Base-by-base conservation (phyloP, 257 asterid genomes). In the Nicotiana noctiflora region DNA sequence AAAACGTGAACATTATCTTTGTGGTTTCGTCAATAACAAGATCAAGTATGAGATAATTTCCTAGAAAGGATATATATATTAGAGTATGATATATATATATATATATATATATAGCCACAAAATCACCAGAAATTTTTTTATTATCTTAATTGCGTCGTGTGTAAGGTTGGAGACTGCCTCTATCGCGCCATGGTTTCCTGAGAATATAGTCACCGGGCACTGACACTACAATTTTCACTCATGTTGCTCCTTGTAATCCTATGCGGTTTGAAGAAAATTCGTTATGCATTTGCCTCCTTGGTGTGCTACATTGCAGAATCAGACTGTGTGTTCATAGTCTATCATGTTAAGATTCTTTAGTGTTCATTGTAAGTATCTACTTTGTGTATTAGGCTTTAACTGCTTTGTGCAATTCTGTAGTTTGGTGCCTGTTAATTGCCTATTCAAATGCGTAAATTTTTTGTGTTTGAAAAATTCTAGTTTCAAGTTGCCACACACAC, bases 111-210 rank as follows among this genome's bases (percentile, higher is more conserved):
- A 25, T 1, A 25, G 27, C 1, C 27, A 25, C 27, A 25, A 0
- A 25, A 25, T 25, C 27, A 25, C n/a, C n/a, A n/a, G n/a, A n/a
- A n/a, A n/a, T n/a, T n/a, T n/a, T n/a, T n/a, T n/a, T n/a, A n/a
- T n/a, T n/a, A n/a, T n/a, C n/a, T n/a, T n/a, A n/a, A n/a, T n/a
- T n/a, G n/a, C n/a, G n/a, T n/a, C n/a, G n/a, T n/a, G n/a, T n/a
- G n/a, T n/a, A n/a, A n/a, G n/a, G n/a, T n/a, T 23, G 82, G 51
- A 61, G 78, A 46, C 55, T 40, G n/a, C n/a, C 81, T 65, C 82
- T 21, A 52, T 78, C 80, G 60, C n/a, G 65, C 82, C 85, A 83
- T 76, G 68, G 84, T 82, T 34, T 34, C 81, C 57, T 17, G 76
- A 76, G 70, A 75, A 82, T 19, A 67, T 63, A 27, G 80, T 56